These are phyloP conservation scores for Trichoderma orchidacearum DNA, from an alignment of 495 filamentous ascomycete genomes.

Conservation along the genomic window DNA sequence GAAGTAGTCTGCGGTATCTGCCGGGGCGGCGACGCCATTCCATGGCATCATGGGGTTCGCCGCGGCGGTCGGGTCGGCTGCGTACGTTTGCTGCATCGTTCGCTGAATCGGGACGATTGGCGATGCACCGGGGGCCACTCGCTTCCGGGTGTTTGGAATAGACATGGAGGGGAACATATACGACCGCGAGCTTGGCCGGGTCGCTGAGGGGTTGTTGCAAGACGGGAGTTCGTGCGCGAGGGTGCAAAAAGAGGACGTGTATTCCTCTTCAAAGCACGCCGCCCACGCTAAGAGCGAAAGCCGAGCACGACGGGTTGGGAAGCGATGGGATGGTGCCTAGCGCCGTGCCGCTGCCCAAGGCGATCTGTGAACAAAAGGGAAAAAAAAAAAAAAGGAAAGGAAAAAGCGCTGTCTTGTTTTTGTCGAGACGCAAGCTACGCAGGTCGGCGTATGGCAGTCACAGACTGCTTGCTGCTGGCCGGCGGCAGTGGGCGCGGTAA, in stretches of 20 bases:
- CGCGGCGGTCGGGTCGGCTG: slow-evolving; percentile 13
- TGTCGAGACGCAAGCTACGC: too few species aligned
- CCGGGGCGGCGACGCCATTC: slow-evolving; percentile 16
- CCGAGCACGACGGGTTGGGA: too few species aligned
- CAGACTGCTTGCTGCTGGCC: too few species aligned
- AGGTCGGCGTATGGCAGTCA: too few species aligned
- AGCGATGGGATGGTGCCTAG: too few species aligned
- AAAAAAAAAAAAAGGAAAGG: too few species aligned
- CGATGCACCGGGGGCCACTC: slow-evolving; percentile 57
- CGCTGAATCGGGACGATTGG: slow-evolving; percentile 39
- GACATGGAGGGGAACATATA: slow-evolving; percentile 29
- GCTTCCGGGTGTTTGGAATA: slow-evolving; percentile 48
- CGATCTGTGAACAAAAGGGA: too few species aligned
- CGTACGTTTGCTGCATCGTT: slow-evolving; percentile 26
- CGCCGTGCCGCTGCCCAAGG: too few species aligned
- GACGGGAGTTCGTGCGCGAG: not conserved
- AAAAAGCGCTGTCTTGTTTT: too few species aligned
- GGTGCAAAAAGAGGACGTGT: not conserved
- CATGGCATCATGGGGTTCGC: slow-evolving; percentile 26
- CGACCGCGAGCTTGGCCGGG: not conserved
- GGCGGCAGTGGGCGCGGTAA: too few species aligned
- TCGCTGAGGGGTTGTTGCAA: not conserved
- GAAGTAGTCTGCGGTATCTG: slow-evolving; percentile 8
- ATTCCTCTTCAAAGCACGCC: too few species aligned
- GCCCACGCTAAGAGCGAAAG: too few species aligned